These are phyloP conservation scores for Aspergillus coremiiformis DNA, from an alignment of 495 filamentous ascomycete genomes.

Conservation along the genomic window DNA sequence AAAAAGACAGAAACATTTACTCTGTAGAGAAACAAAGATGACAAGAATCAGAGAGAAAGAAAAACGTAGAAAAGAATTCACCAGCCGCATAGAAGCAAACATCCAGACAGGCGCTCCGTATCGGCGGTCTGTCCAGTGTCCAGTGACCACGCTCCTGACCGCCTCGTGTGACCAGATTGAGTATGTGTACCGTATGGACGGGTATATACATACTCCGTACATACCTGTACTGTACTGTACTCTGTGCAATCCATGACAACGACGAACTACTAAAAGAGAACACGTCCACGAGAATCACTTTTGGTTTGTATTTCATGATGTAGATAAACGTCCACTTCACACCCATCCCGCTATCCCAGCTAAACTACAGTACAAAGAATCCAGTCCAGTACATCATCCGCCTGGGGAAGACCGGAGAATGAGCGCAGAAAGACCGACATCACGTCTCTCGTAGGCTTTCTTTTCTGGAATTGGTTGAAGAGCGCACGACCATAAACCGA, in stretches of 20 bases:
- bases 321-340: conserved; percentile 2
- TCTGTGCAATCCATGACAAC: not conserved
- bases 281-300: conserved; percentile 16
- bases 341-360: conserved; percentile 14
- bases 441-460: conserved; percentile 15
- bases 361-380: conserved; percentile 21
- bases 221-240: too few species aligned
- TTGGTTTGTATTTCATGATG: conserved; percentile 8
- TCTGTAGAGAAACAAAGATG: too few species aligned
- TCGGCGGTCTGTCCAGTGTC: not conserved
- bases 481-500: not conserved
- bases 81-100: too few species aligned
- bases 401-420: conserved; percentile 1
- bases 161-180: not conserved
- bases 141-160: not conserved
- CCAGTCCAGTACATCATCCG: conserved; percentile 9
- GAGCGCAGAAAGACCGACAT: conserved; percentile 7
- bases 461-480: conserved; percentile 4
- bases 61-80: too few species aligned
- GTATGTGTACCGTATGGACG: too few species aligned
- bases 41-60: too few species aligned
- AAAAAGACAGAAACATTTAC: too few species aligned
- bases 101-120: too few species aligned
- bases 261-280: not conserved
- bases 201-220: too few species aligned